phyloP scores from a whole-genome alignment of 2,329 filamentous ascomycete species.

The Beauveria pseudobassiana region DNA sequence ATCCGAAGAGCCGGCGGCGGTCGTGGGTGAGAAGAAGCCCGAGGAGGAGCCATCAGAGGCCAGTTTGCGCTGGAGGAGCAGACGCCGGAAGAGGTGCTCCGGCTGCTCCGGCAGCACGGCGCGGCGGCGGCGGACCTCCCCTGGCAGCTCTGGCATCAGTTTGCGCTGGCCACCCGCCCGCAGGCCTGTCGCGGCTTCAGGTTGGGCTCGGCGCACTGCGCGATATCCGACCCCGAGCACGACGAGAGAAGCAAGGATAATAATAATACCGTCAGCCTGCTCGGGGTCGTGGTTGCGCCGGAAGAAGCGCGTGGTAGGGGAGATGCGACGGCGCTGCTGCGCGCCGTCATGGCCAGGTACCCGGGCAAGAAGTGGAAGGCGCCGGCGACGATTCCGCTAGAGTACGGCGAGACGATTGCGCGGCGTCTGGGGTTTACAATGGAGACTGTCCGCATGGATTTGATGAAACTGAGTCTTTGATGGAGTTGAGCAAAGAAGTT shows the following conservation, averaged over 20 bases:
- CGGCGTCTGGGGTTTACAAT: slow-evolving; percentile 8
- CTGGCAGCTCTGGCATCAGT: slow-evolving; percentile 15
- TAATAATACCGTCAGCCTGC: slow-evolving; percentile 7
- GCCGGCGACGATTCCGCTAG: slow-evolving; percentile 10
- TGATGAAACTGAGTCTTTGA: slow-evolving; percentile 10
- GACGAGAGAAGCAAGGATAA: slow-evolving; percentile 7
- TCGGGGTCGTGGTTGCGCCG: slow-evolving; percentile 15
- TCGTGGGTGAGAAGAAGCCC: neutral
- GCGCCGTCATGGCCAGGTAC: slow-evolving; percentile 16
- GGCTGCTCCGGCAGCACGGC: slow-evolving; percentile 4
- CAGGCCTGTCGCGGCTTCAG: slow-evolving; percentile 12
- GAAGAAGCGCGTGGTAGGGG: slow-evolving; percentile 15
- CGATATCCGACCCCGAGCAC: slow-evolving; percentile 15
- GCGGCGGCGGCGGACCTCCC: slow-evolving; percentile 13
- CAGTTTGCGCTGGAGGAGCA: slow-evolving; percentile 6
- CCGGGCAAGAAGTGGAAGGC: slow-evolving; percentile 14
- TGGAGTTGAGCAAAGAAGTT: neutral
- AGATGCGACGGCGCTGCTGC: slow-evolving; percentile 13
- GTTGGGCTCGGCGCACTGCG: slow-evolving; percentile 16
- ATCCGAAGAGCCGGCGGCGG: neutral
- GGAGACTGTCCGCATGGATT: neutral
- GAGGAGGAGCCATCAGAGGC: neutral
- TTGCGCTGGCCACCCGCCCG: neutral
- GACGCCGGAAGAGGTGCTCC: slow-evolving; percentile 13
- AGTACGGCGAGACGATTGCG: slow-evolving; percentile 13